These are phyloP conservation scores for Cardamine resedifolia DNA, from an alignment of 345 rosid genomes.

Conservation along the genomic window DNA sequence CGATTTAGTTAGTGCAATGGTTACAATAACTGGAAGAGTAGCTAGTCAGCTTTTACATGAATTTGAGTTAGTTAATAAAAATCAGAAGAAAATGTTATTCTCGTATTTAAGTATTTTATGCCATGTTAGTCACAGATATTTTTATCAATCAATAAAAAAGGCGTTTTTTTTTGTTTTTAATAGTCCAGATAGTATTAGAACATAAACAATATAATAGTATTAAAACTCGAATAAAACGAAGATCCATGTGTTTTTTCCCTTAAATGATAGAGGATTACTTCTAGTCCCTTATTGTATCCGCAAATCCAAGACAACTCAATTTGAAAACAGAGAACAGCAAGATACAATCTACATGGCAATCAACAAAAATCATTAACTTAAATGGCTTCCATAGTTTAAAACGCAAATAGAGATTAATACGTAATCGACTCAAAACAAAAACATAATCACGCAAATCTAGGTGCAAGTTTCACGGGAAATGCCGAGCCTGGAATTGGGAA, in stretches of 20 bases:
- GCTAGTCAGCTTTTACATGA: not conserved
- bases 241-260: not conserved
- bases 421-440: not conserved
- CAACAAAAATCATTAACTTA: slow-evolving; percentile 8
- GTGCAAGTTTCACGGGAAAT: slow-evolving; percentile 80
- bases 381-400: slow-evolving; percentile 2
- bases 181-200: not conserved
- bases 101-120: not conserved
- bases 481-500: slow-evolving; percentile 82
- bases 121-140: not conserved
- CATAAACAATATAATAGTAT: no score
- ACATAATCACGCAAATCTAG: slow-evolving; percentile 23
- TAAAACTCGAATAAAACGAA: not conserved
- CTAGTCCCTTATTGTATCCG: not conserved
- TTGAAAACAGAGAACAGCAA: not conserved
- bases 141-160: not conserved
- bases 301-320: not conserved
- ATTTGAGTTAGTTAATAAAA: not conserved
- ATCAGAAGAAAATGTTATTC: not conserved
- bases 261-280: not conserved
- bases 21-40: not conserved
- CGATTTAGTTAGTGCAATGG: not conserved
- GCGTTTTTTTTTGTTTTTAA: no score
- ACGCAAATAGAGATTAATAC: not conserved
- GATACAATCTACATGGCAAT: not conserved